Evolutionary conservation across 768 basidiomycete genomes (phyloP).

Genomic region (Solioccasus polychromus): DNA sequence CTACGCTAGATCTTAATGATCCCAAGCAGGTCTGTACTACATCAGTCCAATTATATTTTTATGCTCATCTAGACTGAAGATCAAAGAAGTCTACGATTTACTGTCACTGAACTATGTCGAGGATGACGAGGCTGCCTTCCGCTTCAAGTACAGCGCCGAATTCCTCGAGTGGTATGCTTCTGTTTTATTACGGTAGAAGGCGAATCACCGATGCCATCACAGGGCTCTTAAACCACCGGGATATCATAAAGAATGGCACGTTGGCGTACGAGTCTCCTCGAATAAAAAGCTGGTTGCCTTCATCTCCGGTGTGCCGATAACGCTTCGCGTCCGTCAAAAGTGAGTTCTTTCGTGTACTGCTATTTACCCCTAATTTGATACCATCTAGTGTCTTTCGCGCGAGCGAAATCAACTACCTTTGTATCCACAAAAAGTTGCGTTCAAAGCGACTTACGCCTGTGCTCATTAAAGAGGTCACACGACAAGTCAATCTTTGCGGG

Average conservation of each 20-base stretch:
- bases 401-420: slow-evolving; percentile 96
- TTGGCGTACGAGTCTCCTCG: slow-evolving; percentile 88
- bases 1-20: slow-evolving; percentile 73
- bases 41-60: not conserved
- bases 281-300: slow-evolving; percentile 96
- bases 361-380: slow-evolving; percentile 5
- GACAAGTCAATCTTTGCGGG: slow-evolving; percentile 84
- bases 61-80: slow-evolving; percentile 40
- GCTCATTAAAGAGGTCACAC: slow-evolving; percentile 95
- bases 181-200: not conserved
- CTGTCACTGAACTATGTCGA: slow-evolving; percentile 95
- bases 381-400: slow-evolving; percentile 58
- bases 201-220: not conserved
- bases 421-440: slow-evolving; percentile 95
- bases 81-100: slow-evolving; percentile 88
- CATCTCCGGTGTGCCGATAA: slow-evolving; percentile 89
- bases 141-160: slow-evolving; percentile 93
- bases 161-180: slow-evolving; percentile 82
- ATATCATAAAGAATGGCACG: slow-evolving; percentile 91
- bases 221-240: slow-evolving; percentile 97
- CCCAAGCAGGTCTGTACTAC: slow-evolving; percentile 55
- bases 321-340: slow-evolving; percentile 81
- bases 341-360: slow-evolving; percentile 37
- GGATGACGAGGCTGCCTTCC: slow-evolving; percentile 93
- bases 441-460: slow-evolving; percentile 94